Evolutionary conservation across 1,284 basidiomycete genomes (phyloP).

Genomic region (Schizophyllum commune): DNA sequence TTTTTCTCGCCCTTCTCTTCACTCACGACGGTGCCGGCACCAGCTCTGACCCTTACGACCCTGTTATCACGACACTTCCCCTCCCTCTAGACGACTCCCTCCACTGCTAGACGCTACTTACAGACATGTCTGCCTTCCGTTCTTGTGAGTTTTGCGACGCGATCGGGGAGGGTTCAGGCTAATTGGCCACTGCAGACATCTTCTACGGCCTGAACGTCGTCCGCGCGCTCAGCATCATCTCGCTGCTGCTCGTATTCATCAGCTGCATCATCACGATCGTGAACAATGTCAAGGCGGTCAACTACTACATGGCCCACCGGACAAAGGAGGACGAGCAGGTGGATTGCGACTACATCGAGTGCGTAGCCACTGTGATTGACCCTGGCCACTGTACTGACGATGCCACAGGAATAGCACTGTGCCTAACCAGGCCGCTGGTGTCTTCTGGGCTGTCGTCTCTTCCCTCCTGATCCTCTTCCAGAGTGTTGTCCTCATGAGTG

Average conservation of each 20-base stretch:
- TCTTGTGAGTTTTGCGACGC: slow-evolving; percentile 3
- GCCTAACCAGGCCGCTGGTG: slow-evolving; percentile 83
- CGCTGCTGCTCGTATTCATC: slow-evolving; percentile 70
- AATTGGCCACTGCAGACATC: slow-evolving; percentile 33
- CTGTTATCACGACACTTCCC: neutral
- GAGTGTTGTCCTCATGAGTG: slow-evolving; percentile 60
- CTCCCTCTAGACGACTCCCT: neutral
- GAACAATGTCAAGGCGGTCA: slow-evolving; percentile 72
- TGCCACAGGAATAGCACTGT: slow-evolving; percentile 63
- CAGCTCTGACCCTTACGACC: neutral
- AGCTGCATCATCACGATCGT: slow-evolving; percentile 79
- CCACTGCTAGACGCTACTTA: neutral
- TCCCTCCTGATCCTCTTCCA: slow-evolving; percentile 79
- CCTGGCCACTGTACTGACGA: slow-evolving; percentile 4
- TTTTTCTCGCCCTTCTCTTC: neutral
- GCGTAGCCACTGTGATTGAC: slow-evolving; percentile 20
- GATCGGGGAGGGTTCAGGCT: neutral
- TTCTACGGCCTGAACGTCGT: slow-evolving; percentile 79
- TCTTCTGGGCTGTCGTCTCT: slow-evolving; percentile 84
- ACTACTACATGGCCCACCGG: slow-evolving; percentile 40
- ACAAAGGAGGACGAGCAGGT: slow-evolving; percentile 31
- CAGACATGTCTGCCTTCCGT: slow-evolving; percentile 9
- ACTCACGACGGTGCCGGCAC: neutral
- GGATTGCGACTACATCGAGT: slow-evolving; percentile 76
- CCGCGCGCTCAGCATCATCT: slow-evolving; percentile 73